phyloP scores from a whole-genome alignment of 179 eudicot species.

The Carnegiea gigantea region DNA sequence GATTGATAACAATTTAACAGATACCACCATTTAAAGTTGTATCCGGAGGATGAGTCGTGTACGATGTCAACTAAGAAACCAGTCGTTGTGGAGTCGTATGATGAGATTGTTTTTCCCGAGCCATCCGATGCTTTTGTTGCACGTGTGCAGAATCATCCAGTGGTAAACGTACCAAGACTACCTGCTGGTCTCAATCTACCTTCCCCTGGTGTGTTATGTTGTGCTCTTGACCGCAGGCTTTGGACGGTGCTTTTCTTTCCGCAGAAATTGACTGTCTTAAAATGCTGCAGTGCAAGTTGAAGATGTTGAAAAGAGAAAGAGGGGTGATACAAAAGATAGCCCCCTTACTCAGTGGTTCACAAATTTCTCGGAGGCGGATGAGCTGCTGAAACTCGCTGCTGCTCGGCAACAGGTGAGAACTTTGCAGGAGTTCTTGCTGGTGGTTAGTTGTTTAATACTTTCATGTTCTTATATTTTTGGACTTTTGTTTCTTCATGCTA shows the following conservation, averaged over 20 bases:
- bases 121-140: conserved; percentile 77
- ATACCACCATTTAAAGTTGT: conserved; percentile 81
- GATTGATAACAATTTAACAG: conserved; percentile 36
- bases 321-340: conserved; percentile 79
- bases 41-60: conserved; percentile 87
- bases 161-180: conserved; percentile 63
- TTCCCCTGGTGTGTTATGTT: conserved; percentile 50
- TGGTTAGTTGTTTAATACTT: neutral
- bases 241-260: neutral
- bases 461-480: neutral
- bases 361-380: conserved; percentile 87
- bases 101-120: conserved; percentile 73
- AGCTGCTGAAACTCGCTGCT: conserved; percentile 82
- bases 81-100: conserved; percentile 77
- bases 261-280: neutral
- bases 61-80: conserved; percentile 81
- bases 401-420: conserved; percentile 80
- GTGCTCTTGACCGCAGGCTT: conserved; percentile 9
- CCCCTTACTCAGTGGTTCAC: conserved; percentile 73
- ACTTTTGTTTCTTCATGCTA: neutral
- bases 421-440: neutral
- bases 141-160: conserved; percentile 74
- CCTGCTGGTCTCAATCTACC: conserved; percentile 67
- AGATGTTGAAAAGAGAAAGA: conserved; percentile 60
- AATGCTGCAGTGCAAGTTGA: conserved; percentile 51